Percentiles rank a stretch among this genome's conserved stretches.
Conservation (phyloP, 495 filamentous ascomycete genomes). For the Achaetomiella virescens region DNA sequence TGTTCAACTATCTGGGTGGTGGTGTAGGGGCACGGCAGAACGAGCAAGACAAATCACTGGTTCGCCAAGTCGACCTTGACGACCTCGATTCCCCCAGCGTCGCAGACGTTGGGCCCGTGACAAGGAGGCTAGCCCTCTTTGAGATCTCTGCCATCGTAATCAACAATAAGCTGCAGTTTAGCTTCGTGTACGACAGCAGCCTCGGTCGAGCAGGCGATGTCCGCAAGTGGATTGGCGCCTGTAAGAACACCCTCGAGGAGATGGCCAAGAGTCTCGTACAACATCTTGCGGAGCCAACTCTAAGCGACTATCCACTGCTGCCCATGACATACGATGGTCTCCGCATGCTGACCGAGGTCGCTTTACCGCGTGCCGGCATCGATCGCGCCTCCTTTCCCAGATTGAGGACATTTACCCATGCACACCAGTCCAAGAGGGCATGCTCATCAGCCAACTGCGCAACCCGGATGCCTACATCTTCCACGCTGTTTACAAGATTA, state of each 20-base stretch:
- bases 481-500: slow-evolving; percentile 21
- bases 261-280: slow-evolving; percentile 7
- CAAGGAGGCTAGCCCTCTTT: slow-evolving; percentile 49
- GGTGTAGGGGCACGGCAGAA: slow-evolving; percentile 46
- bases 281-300: slow-evolving; percentile 11
- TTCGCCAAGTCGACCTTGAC: slow-evolving; percentile 23
- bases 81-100: slow-evolving; percentile 23
- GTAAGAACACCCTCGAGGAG: slow-evolving; percentile 9
- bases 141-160: slow-evolving; percentile 37
- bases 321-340: slow-evolving; percentile 17
- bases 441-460: slow-evolving; percentile 23
- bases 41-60: slow-evolving; percentile 41
- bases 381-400: slow-evolving; percentile 9
- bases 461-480: slow-evolving; percentile 18
- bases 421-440: slow-evolving; percentile 61
- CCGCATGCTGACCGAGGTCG: slow-evolving; percentile 3
- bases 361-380: slow-evolving; percentile 18
- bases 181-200: slow-evolving; percentile 37
- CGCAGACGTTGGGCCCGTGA: slow-evolving; percentile 40
- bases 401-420: slow-evolving; percentile 42
- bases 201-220: slow-evolving; percentile 17
- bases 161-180: slow-evolving; percentile 18
- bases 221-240: slow-evolving; percentile 14
- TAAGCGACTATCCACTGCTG: slow-evolving; percentile 22
- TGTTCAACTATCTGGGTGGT: slow-evolving; percentile 48